Evolutionary conservation across 805 yeast species (phyloP).

Genomic region (Komagataella phaffii): DNA sequence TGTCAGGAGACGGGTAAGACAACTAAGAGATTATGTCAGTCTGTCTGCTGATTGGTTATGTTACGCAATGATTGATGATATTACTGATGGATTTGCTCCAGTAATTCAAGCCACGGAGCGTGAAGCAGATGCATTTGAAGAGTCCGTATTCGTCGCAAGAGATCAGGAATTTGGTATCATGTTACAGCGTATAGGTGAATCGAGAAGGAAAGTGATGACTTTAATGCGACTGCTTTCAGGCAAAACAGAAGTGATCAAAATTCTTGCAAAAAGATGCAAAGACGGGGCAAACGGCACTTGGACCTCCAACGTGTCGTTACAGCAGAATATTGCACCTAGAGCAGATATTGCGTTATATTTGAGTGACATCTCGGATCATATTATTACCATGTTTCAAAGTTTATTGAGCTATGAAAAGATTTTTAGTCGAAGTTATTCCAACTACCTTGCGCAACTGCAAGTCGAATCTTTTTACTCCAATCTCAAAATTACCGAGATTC

Average conservation of each 20-base stretch:
- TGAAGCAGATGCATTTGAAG: slow-evolving; percentile 76
- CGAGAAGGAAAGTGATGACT: slow-evolving; percentile 86
- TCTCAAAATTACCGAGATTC: slow-evolving; percentile 72
- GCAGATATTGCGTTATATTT: slow-evolving; percentile 84
- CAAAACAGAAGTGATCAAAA: slow-evolving; percentile 90
- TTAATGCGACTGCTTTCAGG: slow-evolving; percentile 80
- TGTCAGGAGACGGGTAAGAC: slow-evolving; percentile 74
- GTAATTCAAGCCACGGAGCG: slow-evolving; percentile 65
- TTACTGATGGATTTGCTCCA: slow-evolving; percentile 77
- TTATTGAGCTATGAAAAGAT: slow-evolving; percentile 84
- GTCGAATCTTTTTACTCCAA: slow-evolving; percentile 84
- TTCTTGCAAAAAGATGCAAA: slow-evolving; percentile 91
- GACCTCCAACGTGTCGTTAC: not conserved
- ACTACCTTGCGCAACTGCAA: slow-evolving; percentile 86
- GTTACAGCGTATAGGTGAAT: slow-evolving; percentile 76
- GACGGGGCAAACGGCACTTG: slow-evolving; percentile 32
- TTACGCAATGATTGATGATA: slow-evolving; percentile 72
- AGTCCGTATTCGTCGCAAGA: slow-evolving; percentile 70
- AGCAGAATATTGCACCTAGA: slow-evolving; percentile 42
- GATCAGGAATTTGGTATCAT: slow-evolving; percentile 63
- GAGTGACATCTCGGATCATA: slow-evolving; percentile 96
- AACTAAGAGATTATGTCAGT: slow-evolving; percentile 62
- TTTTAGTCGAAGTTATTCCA: slow-evolving; percentile 81
- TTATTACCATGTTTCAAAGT: slow-evolving; percentile 93
- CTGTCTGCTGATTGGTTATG: slow-evolving; percentile 76